Evolutionary conservation across 1,284 basidiomycete genomes (phyloP).

Genomic region (Leccinum insigne): DNA sequence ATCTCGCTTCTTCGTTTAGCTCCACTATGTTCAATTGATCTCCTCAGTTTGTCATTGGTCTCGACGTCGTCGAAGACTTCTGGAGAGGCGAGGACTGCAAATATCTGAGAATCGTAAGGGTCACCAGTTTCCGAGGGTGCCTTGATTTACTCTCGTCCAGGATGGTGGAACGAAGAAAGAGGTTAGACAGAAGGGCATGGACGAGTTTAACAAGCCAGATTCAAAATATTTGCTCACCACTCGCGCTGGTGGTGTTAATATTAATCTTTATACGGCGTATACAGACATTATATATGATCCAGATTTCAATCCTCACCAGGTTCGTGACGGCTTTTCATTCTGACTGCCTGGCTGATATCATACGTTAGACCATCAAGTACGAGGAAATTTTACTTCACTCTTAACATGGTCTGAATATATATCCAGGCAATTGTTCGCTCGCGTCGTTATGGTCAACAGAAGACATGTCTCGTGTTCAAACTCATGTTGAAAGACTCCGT

Average conservation of each 20-base stretch:
- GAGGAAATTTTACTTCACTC: conserved; percentile 18
- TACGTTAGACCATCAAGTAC: conserved; percentile 64
- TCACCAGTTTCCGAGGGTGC: conserved; percentile 10
- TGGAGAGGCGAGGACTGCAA: conserved; percentile 87
- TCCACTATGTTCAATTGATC: neutral
- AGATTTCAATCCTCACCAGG: conserved; percentile 95
- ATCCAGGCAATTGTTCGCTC: conserved; percentile 85
- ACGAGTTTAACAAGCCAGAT: conserved; percentile 85
- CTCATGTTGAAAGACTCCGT: conserved; percentile 89
- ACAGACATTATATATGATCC: conserved; percentile 93
- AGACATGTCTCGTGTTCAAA: conserved; percentile 88
- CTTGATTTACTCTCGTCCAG: conserved; percentile 39
- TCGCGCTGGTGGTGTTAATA: conserved; percentile 95
- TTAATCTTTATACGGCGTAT: conserved; percentile 88
- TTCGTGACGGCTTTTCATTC: conserved; percentile 30
- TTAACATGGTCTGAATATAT: conserved; percentile 13
- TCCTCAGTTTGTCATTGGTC: conserved; percentile 87
- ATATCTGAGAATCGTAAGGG: conserved; percentile 82
- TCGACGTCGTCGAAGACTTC: conserved; percentile 95
- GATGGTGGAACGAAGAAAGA: conserved; percentile 90
- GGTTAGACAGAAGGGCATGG: conserved; percentile 92
- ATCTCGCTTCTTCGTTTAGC: conserved; percentile 18
- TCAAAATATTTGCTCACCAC: conserved; percentile 93
- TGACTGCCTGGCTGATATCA: conserved; percentile 4
- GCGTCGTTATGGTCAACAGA: conserved; percentile 82